Percentiles rank a stretch among this genome's conserved stretches.
Conservation (phyloP, 1,284 basidiomycete species). For the Ustilago lituana region DNA sequence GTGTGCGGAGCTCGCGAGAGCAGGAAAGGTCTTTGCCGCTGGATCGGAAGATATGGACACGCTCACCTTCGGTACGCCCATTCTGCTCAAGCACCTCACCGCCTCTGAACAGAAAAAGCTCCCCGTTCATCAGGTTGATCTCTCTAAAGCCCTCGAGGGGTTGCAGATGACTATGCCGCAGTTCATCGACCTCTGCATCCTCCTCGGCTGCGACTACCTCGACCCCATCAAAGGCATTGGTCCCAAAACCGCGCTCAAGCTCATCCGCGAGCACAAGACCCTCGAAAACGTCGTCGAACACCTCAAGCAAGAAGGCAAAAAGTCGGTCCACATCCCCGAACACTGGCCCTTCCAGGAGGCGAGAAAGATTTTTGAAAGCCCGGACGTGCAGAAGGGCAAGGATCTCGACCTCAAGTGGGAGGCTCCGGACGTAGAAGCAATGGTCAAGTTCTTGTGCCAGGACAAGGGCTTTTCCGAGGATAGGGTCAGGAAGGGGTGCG, state of each 20-base stretch:
- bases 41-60: conserved; percentile 99
- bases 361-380: conserved; percentile 85
- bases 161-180: conserved; percentile 89
- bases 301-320: conserved; percentile 70
- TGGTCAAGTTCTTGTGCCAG: conserved; percentile 90
- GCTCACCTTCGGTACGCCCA: conserved; percentile 90
- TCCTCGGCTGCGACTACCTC: conserved; percentile 97
- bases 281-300: conserved; percentile 84
- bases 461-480: conserved; percentile 99
- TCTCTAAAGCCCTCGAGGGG: conserved; percentile 84
- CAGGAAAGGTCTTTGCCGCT: conserved; percentile 94
- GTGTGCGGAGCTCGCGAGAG: conserved; percentile 94
- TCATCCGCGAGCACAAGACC: conserved; percentile 84
- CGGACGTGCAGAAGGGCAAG: conserved; percentile 85
- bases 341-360: conserved; percentile 97
- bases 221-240: conserved; percentile 95
- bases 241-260: conserved; percentile 92
- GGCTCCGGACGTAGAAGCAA: conserved; percentile 88
- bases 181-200: conserved; percentile 97
- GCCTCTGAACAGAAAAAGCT: conserved; percentile 99
- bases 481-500: conserved; percentile 91
- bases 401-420: conserved; percentile 97
- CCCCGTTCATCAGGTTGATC: conserved; percentile 92
- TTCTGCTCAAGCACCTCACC: conserved; percentile 92
- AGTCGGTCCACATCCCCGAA: conserved; percentile 77